These are phyloP conservation scores for Butyriboletus appendiculatus DNA, from an alignment of 1,284 basidiomycete species.

Conservation along the genomic window DNA sequence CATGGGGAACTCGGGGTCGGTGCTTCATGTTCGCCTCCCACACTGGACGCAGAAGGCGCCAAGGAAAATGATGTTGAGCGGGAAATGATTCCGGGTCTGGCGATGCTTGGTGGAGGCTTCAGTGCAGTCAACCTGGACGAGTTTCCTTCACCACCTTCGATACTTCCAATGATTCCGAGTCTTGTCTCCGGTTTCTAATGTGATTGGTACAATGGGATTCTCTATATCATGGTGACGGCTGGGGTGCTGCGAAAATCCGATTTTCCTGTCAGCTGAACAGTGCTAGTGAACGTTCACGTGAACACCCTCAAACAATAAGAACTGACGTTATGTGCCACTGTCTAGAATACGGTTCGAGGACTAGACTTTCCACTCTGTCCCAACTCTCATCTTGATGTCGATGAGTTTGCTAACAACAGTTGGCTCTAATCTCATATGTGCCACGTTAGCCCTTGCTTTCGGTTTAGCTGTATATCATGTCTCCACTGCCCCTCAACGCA, in stretches of 20 bases:
- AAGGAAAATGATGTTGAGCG: constrained; percentile 23
- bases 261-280: too few relatives aligned
- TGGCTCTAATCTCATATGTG: constrained; percentile 24
- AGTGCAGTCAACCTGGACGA: constrained; percentile 44
- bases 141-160: constrained; percentile 46
- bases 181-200: constrained; percentile 29
- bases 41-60: constrained; percentile 13
- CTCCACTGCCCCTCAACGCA: constrained; percentile 45
- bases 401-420: constrained; percentile 9
- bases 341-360: too few relatives aligned
- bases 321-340: too few relatives aligned
- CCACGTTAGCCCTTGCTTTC: constrained; percentile 24
- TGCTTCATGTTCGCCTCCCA: constrained; percentile 7
- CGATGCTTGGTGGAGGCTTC: constrained; percentile 35
- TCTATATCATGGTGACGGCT: not conserved
- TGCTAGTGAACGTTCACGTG: too few relatives aligned
- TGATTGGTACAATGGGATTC: not conserved
- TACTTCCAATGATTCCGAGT: constrained; percentile 35
- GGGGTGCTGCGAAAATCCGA: too few relatives aligned
- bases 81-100: constrained; percentile 34
- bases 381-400: not conserved
- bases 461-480: constrained; percentile 30
- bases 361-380: not conserved
- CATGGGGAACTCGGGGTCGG: constrained; percentile 6
- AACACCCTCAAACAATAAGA: too few relatives aligned